Conservation (phyloP, 306 rosid genomes). For the Purshia tridentata region DNA sequence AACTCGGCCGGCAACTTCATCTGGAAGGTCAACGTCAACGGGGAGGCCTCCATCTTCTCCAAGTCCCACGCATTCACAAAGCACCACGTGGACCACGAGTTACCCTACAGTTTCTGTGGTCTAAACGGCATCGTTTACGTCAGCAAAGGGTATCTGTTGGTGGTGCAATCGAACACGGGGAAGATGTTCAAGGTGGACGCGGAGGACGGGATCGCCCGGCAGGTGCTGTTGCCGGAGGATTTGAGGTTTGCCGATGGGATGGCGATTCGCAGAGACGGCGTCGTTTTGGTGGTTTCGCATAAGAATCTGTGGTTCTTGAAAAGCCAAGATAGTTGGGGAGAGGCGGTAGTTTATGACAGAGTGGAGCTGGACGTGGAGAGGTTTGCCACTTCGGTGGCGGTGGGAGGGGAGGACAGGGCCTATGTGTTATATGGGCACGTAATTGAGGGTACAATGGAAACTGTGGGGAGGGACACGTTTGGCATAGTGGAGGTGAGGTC, state of each 20-base stretch:
- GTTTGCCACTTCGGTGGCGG: slow-evolving; percentile 55
- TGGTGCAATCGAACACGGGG: slow-evolving; percentile 77
- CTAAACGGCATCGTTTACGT: slow-evolving; percentile 72
- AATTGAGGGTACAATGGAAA: slow-evolving; percentile 48
- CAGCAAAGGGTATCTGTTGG: slow-evolving; percentile 68
- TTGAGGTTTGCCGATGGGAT: slow-evolving; percentile 53
- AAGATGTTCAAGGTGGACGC: slow-evolving; percentile 72
- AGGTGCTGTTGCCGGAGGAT: slow-evolving; percentile 47
- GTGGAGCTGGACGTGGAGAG: slow-evolving; percentile 58
- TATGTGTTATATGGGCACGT: slow-evolving; percentile 64
- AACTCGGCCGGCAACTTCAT: slow-evolving; percentile 60
- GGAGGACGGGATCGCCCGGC: slow-evolving; percentile 56
- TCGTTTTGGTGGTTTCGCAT: slow-evolving; percentile 65
- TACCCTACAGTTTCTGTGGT: slow-evolving; percentile 45
- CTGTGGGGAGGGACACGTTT: slow-evolving; percentile 50
- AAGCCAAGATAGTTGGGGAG: slow-evolving; percentile 66
- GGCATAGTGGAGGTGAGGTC: slow-evolving; percentile 59
- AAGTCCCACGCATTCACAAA: slow-evolving; percentile 47
- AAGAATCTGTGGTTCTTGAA: slow-evolving; percentile 56
- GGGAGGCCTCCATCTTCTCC: slow-evolving; percentile 67
- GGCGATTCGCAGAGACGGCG: slow-evolving; percentile 57
- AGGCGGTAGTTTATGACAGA: slow-evolving; percentile 55
- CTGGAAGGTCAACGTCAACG: slow-evolving; percentile 63
- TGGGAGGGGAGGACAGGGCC: slow-evolving; percentile 43
- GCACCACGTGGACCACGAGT: slow-evolving; percentile 32